Percentiles rank a stretch among this genome's conserved stretches.
phyloP scores from a whole-genome alignment of 176 grass and related monocot genomes.

The Triticum turgidum region DNA sequence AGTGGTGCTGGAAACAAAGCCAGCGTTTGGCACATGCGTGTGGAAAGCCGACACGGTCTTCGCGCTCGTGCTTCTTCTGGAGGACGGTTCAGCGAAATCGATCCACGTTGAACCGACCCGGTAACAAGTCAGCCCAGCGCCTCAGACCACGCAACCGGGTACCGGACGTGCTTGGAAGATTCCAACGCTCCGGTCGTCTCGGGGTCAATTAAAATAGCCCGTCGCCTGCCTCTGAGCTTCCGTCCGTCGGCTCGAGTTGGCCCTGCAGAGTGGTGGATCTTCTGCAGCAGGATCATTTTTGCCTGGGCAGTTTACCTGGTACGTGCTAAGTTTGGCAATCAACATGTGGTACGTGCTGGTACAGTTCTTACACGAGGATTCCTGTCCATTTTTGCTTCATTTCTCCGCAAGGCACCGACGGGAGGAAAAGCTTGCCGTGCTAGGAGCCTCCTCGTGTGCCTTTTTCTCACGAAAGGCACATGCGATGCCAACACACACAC shows the following conservation, averaged over 20 bases:
- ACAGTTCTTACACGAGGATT: background rate
- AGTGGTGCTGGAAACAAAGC: background rate
- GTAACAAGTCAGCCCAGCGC: conserved; percentile 25
- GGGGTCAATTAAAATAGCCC: conserved; percentile 14
- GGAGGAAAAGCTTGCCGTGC: too few species aligned
- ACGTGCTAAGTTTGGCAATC: background rate
- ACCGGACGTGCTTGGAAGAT: conserved; percentile 34
- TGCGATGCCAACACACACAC: background rate
- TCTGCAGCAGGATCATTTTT: conserved; percentile 1
- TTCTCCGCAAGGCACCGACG: background rate
- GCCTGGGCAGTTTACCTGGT: background rate
- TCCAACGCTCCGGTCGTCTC: conserved; percentile 6
- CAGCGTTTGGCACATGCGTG: conserved; percentile 27
- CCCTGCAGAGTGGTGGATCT: background rate
- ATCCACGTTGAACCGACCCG: conserved; percentile 6
- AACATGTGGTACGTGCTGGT: background rate
- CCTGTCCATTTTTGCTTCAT: background rate
- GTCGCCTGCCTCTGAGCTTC: background rate
- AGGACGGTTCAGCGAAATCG: conserved; percentile 4
- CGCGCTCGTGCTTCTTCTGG: background rate
- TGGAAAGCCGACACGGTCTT: conserved; percentile 11
- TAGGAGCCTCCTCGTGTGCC: too few species aligned
- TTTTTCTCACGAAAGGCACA: background rate
- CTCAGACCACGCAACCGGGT: background rate
- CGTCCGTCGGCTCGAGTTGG: background rate